These are phyloP conservation scores for Fusarium sp. DNA, from an alignment of 2,329 filamentous ascomycete genomes.

Conservation along the genomic window DNA sequence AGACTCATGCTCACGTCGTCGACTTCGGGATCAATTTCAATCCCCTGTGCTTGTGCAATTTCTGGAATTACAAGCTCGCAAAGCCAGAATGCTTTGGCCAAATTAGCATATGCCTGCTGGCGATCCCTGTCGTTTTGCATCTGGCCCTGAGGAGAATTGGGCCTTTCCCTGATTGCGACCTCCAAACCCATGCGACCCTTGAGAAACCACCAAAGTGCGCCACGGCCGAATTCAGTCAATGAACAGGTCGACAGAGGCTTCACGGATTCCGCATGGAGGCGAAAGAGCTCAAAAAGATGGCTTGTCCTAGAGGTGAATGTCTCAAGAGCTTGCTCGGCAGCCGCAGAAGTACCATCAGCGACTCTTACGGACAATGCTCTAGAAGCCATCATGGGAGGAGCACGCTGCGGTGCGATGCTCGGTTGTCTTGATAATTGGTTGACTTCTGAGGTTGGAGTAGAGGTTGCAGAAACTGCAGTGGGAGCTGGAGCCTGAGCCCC, in stretches of 20 bases:
- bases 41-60: constrained; percentile 54
- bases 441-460: constrained; percentile 21
- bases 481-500: neutral
- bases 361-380: constrained; percentile 51
- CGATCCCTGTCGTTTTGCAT: constrained; percentile 64
- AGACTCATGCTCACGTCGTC: constrained; percentile 65
- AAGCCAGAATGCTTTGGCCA: constrained; percentile 91
- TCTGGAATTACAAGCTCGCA: constrained; percentile 63
- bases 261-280: constrained; percentile 78
- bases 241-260: constrained; percentile 71
- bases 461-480: neutral
- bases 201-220: constrained; percentile 89
- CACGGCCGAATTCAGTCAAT: constrained; percentile 74
- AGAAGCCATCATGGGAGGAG: constrained; percentile 42
- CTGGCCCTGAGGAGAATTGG: constrained; percentile 60
- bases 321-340: constrained; percentile 72
- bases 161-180: constrained; percentile 71
- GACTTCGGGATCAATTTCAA: constrained; percentile 56
- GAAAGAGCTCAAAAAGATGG: constrained; percentile 80
- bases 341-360: constrained; percentile 53
- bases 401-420: constrained; percentile 40
- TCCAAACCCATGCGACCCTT: constrained; percentile 82
- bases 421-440: constrained; percentile 36
- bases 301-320: constrained; percentile 76
- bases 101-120: constrained; percentile 84